Conservation (phyloP, 139 green algal species). For the Asterochloris erici region DNA sequence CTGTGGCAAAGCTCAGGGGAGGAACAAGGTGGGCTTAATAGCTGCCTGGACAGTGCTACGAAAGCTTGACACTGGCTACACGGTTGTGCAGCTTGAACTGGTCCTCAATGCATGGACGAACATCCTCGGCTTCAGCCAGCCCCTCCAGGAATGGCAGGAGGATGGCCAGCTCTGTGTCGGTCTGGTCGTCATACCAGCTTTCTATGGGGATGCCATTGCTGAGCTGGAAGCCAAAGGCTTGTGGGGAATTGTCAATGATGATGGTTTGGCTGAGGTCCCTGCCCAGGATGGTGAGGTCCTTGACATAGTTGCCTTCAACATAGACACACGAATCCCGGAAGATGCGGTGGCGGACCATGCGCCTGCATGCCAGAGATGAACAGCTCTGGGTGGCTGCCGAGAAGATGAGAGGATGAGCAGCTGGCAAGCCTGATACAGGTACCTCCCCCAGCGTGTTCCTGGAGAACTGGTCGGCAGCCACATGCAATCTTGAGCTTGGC, state of each 20-base stretch:
- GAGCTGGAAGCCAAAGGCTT: conserved; percentile 84
- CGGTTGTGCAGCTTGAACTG: conserved; percentile 69
- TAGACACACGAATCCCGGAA: conserved; percentile 92
- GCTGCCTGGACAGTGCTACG: no score
- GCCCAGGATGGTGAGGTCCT: conserved; percentile 77
- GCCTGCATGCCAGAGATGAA: conserved; percentile 2
- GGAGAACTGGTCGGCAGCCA: no score
- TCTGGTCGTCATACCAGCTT: conserved; percentile 88
- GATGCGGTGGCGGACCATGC: conserved; percentile 82
- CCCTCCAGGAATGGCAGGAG: conserved; percentile 91
- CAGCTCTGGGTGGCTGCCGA: neutral
- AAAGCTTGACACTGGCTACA: conserved; percentile 27
- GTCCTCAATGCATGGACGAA: conserved; percentile 62
- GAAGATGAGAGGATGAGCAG: neutral
- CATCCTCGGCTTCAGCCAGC: conserved; percentile 59
- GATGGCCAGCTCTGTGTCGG: conserved; percentile 74
- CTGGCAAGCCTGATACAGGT: neutral
- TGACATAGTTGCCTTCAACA: conserved; percentile 95
- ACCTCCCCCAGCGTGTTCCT: neutral
- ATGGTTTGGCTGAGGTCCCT: conserved; percentile 80
- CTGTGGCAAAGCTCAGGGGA: no score
- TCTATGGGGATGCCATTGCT: conserved; percentile 96
- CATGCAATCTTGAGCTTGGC: neutral
- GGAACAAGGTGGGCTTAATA: no score
- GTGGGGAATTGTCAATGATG: conserved; percentile 94